A percentile compares a stretch with the other conserved stretches of the same genome.
These are phyloP conservation scores for Delitschia confertaspora DNA, from an alignment of 495 filamentous ascomycete species.

Conservation along the genomic window DNA sequence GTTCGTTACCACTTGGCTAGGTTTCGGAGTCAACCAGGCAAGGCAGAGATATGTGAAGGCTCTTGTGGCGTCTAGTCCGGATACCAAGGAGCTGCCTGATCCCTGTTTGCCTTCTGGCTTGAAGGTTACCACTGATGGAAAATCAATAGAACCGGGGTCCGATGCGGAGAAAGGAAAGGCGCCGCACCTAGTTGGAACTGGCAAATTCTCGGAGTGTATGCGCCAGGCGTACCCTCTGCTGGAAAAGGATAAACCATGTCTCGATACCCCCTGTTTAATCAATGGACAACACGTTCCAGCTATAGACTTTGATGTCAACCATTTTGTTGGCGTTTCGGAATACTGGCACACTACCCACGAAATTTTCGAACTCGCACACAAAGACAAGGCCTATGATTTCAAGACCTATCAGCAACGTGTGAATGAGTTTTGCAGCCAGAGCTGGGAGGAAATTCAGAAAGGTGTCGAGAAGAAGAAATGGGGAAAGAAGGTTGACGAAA, in stretches of 20 bases:
- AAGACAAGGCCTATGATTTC: conserved; percentile 84
- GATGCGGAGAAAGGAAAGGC: conserved; percentile 33
- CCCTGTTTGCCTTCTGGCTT: conserved; percentile 81
- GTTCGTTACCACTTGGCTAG: conserved; percentile 94
- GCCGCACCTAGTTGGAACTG: conserved; percentile 65
- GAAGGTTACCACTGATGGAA: conserved; percentile 46
- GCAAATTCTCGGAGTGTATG: conserved; percentile 78
- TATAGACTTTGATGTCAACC: conserved; percentile 96
- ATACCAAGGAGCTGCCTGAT: conserved; percentile 65
- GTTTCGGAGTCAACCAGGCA: conserved; percentile 90
- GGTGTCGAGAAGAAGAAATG: conserved; percentile 56
- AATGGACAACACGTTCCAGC: conserved; percentile 86
- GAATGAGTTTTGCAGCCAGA: conserved; percentile 70
- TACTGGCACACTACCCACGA: conserved; percentile 99
- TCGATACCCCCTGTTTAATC: conserved; percentile 76
- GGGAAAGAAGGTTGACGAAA: conserved; percentile 67
- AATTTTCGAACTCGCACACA: conserved; percentile 72
- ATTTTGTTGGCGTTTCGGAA: conserved; percentile 95
- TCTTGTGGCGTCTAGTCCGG: conserved; percentile 50
- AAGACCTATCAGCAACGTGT: conserved; percentile 82
- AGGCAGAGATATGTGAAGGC: conserved; percentile 68
- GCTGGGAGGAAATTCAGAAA: conserved; percentile 65
- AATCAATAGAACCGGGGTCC: conserved; percentile 35
- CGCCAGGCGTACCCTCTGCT: conserved; percentile 73
- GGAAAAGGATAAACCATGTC: conserved; percentile 79